Evolutionary conservation across 148 eudicot species (phyloP).

Genomic region (Diospyros kaki): DNA sequence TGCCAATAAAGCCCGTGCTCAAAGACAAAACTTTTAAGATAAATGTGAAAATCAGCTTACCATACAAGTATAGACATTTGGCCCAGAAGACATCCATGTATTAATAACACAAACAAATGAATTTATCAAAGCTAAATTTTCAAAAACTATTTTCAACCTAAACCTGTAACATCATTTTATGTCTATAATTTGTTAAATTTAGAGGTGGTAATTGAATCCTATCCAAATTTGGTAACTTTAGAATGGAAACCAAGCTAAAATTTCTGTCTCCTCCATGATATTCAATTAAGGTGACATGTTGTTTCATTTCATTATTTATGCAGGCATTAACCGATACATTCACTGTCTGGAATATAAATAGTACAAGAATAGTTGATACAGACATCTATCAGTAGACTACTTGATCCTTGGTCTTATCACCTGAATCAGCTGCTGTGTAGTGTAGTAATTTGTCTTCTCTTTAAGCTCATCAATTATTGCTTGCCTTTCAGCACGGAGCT

Average conservation of each 20-base stretch:
- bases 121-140: neutral
- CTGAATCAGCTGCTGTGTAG: slow-evolving; percentile 94
- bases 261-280: neutral
- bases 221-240: neutral
- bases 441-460: slow-evolving; percentile 86
- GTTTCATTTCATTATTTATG: neutral
- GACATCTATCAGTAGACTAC: neutral
- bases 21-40: neutral
- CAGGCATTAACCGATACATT: neutral
- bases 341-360: neutral
- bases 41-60: slow-evolving; percentile 1
- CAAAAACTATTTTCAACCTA: neutral
- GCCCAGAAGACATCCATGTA: neutral
- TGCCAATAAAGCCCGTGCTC: neutral
- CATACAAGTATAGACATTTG: neutral
- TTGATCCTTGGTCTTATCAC: slow-evolving; percentile 25
- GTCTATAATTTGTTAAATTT: neutral
- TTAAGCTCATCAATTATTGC: slow-evolving; percentile 91
- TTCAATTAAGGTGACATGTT: neutral
- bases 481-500: slow-evolving; percentile 77
- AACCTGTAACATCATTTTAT: neutral
- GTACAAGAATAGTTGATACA: neutral
- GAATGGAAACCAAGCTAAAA: neutral
- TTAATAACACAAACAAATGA: neutral
- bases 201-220: too few species aligned